Evolutionary conservation across 2,329 filamentous ascomycete species (phyloP).

Genomic region (Camptophora hylomeconis): DNA sequence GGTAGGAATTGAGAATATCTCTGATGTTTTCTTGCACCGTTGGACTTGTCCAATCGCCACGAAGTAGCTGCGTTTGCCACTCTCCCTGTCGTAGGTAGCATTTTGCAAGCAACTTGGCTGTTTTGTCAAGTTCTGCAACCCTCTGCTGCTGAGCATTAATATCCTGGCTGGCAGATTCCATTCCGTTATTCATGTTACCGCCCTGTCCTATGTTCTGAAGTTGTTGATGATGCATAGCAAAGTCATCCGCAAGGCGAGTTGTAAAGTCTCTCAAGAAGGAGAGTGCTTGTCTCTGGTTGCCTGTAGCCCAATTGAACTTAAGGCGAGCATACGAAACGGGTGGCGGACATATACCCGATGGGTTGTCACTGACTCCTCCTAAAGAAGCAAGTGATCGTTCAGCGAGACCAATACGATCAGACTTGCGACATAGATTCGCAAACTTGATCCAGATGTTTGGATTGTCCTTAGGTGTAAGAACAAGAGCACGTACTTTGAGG

Average conservation of each 20-base stretch:
- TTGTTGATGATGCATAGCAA: conserved; percentile 31
- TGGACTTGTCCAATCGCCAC: conserved; percentile 77
- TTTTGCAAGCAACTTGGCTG: conserved; percentile 67
- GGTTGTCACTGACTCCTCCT: conserved; percentile 44
- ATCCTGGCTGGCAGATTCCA: conserved; percentile 24
- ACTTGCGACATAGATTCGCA: conserved; percentile 94
- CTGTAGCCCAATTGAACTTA: conserved; percentile 91
- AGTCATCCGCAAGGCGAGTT: conserved; percentile 44
- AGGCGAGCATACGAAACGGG: conserved; percentile 92
- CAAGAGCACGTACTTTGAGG: conserved; percentile 84
- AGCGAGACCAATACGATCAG: conserved; percentile 81
- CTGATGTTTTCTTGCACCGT: conserved; percentile 75
- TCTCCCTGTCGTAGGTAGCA: conserved; percentile 94
- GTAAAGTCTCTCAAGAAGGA: conserved; percentile 51
- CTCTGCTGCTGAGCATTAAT: conserved; percentile 27
- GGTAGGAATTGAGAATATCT: conserved; percentile 83
- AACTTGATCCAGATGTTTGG: conserved; percentile 99
- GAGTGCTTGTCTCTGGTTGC: conserved; percentile 50
- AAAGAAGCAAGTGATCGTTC: conserved; percentile 89
- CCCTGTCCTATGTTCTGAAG: conserved; percentile 31
- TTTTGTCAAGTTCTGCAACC: conserved; percentile 40
- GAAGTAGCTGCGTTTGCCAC: conserved; percentile 79
- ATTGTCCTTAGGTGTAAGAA: conserved; percentile 83
- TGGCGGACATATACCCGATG: conserved; percentile 36
- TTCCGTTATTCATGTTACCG: conserved; percentile 8